These are phyloP conservation scores for Vishniacozyma victoriae DNA, from an alignment of 768 basidiomycete species.

Conservation along the genomic window DNA sequence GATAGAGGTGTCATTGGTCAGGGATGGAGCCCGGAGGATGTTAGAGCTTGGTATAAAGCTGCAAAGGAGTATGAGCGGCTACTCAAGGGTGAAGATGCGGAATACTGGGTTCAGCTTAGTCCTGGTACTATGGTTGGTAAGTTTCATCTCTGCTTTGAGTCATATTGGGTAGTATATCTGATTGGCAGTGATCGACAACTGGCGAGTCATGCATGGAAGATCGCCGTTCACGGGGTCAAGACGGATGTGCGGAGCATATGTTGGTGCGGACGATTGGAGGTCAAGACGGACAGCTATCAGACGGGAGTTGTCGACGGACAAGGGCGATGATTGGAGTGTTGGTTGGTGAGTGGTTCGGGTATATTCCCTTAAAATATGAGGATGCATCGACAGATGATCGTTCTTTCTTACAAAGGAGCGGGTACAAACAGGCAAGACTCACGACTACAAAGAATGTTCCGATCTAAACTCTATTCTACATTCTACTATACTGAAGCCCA, in stretches of 20 bases:
- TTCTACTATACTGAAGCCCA: no score
- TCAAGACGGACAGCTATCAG: constrained; percentile 57
- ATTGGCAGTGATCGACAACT: constrained; percentile 88
- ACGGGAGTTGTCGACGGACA: no score
- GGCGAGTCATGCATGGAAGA: constrained; percentile 90
- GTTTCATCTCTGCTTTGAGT: constrained; percentile 35
- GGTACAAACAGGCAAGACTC: no score
- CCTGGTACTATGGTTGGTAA: constrained; percentile 79
- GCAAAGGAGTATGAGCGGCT: constrained; percentile 70
- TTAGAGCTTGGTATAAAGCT: constrained; percentile 84
- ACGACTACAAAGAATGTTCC: no score
- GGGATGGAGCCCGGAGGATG: constrained; percentile 51
- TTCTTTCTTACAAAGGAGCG: no score
- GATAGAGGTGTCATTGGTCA: constrained; percentile 76
- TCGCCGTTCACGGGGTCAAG: constrained; percentile 80
- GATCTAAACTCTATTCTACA: no score
- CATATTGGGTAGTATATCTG: not conserved
- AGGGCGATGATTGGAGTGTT: constrained; percentile 17
- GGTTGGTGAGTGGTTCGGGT: constrained; percentile 22
- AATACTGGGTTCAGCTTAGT: constrained; percentile 84
- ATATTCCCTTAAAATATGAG: no score
- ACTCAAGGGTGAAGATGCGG: constrained; percentile 71
- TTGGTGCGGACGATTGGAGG: constrained; percentile 81
- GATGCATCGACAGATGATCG: no score
- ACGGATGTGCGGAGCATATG: constrained; percentile 92